Percentiles rank a stretch among this genome's conserved stretches.
These are phyloP conservation scores for Monilinia aucupariae DNA, from an alignment of 2,329 filamentous ascomycete species.

Conservation along the genomic window DNA sequence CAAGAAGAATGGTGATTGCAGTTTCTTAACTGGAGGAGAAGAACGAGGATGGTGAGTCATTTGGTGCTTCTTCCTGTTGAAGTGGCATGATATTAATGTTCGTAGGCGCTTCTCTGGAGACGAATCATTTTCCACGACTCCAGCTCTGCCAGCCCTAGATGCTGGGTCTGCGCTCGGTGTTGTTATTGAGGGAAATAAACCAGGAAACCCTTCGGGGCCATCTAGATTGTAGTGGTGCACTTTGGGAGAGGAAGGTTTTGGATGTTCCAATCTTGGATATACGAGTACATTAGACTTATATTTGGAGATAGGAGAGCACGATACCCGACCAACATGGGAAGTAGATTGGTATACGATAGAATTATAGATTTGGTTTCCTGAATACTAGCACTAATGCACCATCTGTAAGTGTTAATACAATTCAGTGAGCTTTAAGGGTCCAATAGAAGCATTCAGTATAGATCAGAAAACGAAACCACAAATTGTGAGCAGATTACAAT, in stretches of 20 bases:
- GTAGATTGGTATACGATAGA: constrained; percentile 1
- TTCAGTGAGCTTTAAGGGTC: too few relatives aligned
- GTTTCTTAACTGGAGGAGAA: constrained; percentile 70
- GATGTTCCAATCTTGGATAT: not conserved
- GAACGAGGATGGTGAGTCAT: constrained; percentile 77
- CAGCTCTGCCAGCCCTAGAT: constrained; percentile 29
- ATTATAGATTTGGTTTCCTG: not conserved
- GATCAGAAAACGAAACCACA: too few relatives aligned
- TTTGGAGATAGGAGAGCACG: constrained; percentile 1
- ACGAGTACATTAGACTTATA: not conserved
- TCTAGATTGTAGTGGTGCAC: constrained; percentile 16
- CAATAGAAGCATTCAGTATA: too few relatives aligned
- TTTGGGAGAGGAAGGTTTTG: not conserved
- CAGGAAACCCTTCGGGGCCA: constrained; percentile 10
- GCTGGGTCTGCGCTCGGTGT: constrained; percentile 36
- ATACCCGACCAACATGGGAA: not conserved
- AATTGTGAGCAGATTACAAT: too few relatives aligned
- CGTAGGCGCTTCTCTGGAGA: constrained; percentile 51
- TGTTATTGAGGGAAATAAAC: constrained; percentile 34
- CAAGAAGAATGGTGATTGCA: constrained; percentile 75
- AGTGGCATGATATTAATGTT: constrained; percentile 6
- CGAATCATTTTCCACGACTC: constrained; percentile 45
- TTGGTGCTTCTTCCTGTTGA: constrained; percentile 9
- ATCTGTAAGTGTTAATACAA: too few relatives aligned
- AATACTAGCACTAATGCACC: not conserved